Evolutionary conservation across 2,329 filamentous ascomycete species (phyloP), one percentile per base, ranked within the genome.

Genomic region (Paraphoma sp.): DNA sequence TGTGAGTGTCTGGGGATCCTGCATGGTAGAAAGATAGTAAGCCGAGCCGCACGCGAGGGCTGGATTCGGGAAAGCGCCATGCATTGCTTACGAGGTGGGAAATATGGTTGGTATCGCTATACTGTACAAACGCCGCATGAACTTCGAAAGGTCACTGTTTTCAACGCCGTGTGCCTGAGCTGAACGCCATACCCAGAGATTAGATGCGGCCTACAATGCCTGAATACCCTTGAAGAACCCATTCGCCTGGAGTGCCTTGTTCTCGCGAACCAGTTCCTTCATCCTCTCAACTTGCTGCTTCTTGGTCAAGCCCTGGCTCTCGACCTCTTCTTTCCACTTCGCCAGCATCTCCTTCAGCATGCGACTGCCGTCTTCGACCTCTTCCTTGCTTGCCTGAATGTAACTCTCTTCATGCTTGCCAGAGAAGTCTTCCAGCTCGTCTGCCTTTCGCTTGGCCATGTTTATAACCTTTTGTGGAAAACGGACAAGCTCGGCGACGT

Each of bases 371-470:
- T 94, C 87, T 68, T 97, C 93, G 0, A 98, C 90, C 65, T 99
- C 93, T 62, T 93, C 86, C 69, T 92, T 93, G 62, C 85, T 90
- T 10, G 69, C 73, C 12, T 73, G 66, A 41, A 73, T 73, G 45
- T 67, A 76, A 2, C 69, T 68, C 17, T 78, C 83, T 59, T 91
- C 88, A 67, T 91, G 87, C 79, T 93, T 93, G 48, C 86, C 86
- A 0, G 91, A 90, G 69, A 99, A 99, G 75, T 99, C 95, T 76
- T 99, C 95, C 36, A 99, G 84, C 82, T 99, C 96, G 76, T 98
- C 95, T 0, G 95, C 95, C 81, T 99, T 99, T 67, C 95, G 87
- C 80, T 96, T 96, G n/a, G 95, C 95, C 96, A 99, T 99, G 62
- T 93, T 92, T 58, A 99, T 91, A 14, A 99, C 96, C 80, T 99